These are phyloP conservation scores for Aspergillus phoenicis DNA, from an alignment of 2,329 filamentous ascomycete species.

Conservation along the genomic window DNA sequence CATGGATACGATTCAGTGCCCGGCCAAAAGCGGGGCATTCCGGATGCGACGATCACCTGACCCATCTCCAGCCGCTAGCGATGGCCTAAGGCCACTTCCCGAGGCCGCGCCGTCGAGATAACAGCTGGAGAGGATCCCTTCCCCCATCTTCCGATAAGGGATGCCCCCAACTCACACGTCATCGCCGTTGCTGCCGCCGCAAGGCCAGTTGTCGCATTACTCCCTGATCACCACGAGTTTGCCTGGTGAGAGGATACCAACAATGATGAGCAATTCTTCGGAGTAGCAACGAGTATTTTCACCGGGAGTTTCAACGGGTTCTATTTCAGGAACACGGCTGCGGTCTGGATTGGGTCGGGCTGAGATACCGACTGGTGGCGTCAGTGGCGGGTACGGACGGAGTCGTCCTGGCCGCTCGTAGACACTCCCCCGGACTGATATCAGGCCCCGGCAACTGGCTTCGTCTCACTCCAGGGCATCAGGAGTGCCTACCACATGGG, in stretches of 20 bases:
- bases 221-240: background rate
- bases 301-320: background rate
- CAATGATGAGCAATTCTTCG: too few relatives aligned
- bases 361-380: constrained; percentile 25
- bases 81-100: constrained; percentile 11
- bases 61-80: constrained; percentile 9
- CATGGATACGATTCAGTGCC: background rate
- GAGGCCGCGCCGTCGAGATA: constrained; percentile 11
- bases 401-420: constrained; percentile 9
- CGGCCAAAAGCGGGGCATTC: constrained; percentile 7
- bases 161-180: constrained; percentile 20
- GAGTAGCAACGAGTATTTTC: too few relatives aligned
- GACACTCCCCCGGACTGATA: constrained; percentile 6
- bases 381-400: constrained; percentile 29
- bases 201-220: background rate
- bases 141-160: constrained; percentile 1
- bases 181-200: constrained; percentile 10
- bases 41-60: constrained; percentile 30
- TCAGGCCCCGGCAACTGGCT: constrained; percentile 4
- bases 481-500: background rate
- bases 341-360: constrained; percentile 6
- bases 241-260: background rate
- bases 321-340: constrained; percentile 6
- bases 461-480: background rate
- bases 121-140: constrained; percentile 4